Base-by-base conservation (phyloP, 2,329 filamentous ascomycete genomes). In the Diaporthe amygdali region DNA sequence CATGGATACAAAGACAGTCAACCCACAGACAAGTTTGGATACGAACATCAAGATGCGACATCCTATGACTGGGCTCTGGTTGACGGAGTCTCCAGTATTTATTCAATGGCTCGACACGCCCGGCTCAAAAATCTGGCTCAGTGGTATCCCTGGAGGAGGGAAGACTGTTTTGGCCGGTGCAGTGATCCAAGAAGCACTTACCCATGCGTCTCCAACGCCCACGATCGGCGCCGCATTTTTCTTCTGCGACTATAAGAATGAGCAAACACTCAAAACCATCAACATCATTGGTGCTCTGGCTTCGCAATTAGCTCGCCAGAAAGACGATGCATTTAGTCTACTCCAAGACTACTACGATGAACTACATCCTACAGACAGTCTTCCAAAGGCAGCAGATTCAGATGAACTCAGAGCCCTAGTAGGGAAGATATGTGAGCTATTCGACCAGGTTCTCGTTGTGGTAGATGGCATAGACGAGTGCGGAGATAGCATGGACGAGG, bases 71-170 rank as follows among this genome's bases (percentile, higher is more conserved):
- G 75, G 76, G 0, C 46, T 69, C 1, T 78, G 77, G 77, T 41
- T 79, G 0, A 66, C 64, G 3, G 32, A 73, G 0, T 52, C 68
- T 34, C 66, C 39, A 0, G 59, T 66, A 2, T 76, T 78, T 32
- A 70, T 72, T 15, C 37, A 69, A 1, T 79, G 78, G 77, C 68
- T 75, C 8, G 34, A 66, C 1, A 73, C 47, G 2, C 47, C 73
- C 5, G 64, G 68, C 20, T 73, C 72, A 2, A 76, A 68, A 4
- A 47, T 79, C 3, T 79, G 77, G 78, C 66, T 79, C 0, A 75
- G 66, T 34, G 78, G 78, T 1, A 79, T 78, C 22, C 76, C 77
- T 1, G 78, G 78, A 0, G 76, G 74, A 17, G 77, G 78, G 1
- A 79, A 79, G 54, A 78, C 76, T 0, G 74, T 79, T 1, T 56